Conservation (phyloP, 2,329 filamentous ascomycete species). For the Trichoderma atrobrunneum region DNA sequence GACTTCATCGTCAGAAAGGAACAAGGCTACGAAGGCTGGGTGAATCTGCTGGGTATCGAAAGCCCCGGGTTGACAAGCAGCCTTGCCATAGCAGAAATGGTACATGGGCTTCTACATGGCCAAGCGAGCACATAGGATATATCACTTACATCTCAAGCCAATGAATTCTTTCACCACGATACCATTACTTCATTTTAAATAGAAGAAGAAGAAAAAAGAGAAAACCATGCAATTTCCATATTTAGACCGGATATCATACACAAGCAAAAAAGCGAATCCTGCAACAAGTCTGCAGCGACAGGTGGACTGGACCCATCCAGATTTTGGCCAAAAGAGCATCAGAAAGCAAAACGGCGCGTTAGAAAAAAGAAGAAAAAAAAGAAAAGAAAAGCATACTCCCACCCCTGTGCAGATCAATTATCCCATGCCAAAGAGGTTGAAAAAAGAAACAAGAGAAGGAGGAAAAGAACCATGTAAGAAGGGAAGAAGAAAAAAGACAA, state of each 20-base stretch:
- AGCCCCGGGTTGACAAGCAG: constrained; percentile 86
- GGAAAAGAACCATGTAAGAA: not conserved
- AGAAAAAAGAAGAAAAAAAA: not conserved
- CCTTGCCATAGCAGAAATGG: constrained; percentile 80
- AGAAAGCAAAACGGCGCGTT: not conserved
- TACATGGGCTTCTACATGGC: constrained; percentile 52
- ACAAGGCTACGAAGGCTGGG: constrained; percentile 74
- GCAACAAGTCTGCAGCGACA: not conserved
- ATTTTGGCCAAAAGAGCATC: not conserved
- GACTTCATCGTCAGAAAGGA: constrained; percentile 83
- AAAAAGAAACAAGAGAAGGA: not conserved
- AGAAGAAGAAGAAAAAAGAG: not conserved
- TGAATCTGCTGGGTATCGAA: constrained; percentile 90
- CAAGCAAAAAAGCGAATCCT: not conserved
- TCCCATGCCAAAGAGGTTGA: not conserved
- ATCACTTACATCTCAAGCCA: not conserved
- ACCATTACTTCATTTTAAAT: not conserved
- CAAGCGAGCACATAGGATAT: not conserved
- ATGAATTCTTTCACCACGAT: not conserved
- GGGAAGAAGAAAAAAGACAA: not conserved
- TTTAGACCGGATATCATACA: constrained; percentile 13
- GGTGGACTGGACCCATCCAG: constrained; percentile 6
- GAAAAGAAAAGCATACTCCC: not conserved
- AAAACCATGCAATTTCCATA: constrained; percentile 6
- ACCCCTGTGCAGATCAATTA: not conserved